Base-by-base conservation (phyloP, 805 yeast genomes). In the Candida gorgasii region DNA sequence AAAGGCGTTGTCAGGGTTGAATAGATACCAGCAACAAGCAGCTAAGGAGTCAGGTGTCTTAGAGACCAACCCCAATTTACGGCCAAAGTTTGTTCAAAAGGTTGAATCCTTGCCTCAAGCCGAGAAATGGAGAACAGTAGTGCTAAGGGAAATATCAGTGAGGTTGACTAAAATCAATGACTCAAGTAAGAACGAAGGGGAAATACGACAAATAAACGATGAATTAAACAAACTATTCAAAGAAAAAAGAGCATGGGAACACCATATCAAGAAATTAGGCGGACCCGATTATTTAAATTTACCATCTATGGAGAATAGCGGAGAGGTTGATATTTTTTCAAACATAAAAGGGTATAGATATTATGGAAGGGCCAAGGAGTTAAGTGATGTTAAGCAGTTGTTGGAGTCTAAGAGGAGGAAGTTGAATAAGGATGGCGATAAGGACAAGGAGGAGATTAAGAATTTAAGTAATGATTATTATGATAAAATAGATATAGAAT, bases 341-440 rank as follows among this genome's bases (percentile, higher is more conserved):
- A 23, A 43, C 16, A 57, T 76, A 1, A 67, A 74, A 29, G 89
- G 89, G 0, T 80, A 79, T 49, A 65, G 84, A 42, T 90, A 86
- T 61, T 90, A 80, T 62, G 97, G 97, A 0, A 63, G 96, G 37
- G 96, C 96, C 0, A 72, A 78, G 40, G 92, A 88, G 33, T 63
- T 89, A 7, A 85, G 89, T 0, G 96, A 86, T 47, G 90, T 85
- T 4, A 58, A 60, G 43, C 44, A 51, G 30, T 37, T 58, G 7
- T 24, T 61, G n/a, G 52, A 58, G 39, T 44, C 46, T 12, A 48
- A 51, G 31, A 44, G 43, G 24, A 42, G 32, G 40, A 72, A 72
- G n/a, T 8, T 15, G 24, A 39, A 31, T 4, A 16, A 31, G n/a
- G n/a, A n/a, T n/a, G n/a, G n/a, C n/a, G n/a, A n/a, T 6, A 24